Conservation (phyloP, 75 land plant genomes). For the Pinus tabuliformis region DNA sequence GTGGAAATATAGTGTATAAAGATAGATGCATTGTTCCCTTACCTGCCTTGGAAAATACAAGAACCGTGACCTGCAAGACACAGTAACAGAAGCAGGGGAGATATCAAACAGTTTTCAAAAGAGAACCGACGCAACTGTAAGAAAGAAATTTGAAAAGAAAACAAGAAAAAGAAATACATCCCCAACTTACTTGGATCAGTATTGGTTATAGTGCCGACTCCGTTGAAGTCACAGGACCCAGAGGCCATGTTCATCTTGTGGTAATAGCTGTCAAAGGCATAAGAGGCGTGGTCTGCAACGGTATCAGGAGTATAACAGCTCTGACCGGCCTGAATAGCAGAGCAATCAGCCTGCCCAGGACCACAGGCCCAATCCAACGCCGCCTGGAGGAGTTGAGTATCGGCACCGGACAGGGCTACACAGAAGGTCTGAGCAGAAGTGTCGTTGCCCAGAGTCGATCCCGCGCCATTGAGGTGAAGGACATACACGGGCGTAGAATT, state of each 20-base stretch:
- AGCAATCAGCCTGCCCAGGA: slow-evolving; percentile 63
- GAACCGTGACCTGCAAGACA: slow-evolving; percentile 37
- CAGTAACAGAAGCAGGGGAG: not conserved
- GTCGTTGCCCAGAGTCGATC: slow-evolving; percentile 13
- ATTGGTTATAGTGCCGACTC: slow-evolving; percentile 44
- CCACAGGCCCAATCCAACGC: slow-evolving; percentile 90
- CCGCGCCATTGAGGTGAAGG: slow-evolving; percentile 19
- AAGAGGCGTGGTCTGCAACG: slow-evolving; percentile 63
- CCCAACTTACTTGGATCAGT: slow-evolving; percentile 73
- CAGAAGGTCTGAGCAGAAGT: slow-evolving; percentile 62
- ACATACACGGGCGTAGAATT: slow-evolving; percentile 57
- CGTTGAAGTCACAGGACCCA: slow-evolving; percentile 65
- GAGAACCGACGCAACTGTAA: no score
- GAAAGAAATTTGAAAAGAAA: no score
- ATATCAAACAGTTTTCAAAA: no score
- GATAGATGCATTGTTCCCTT: no score
- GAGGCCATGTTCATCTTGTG: slow-evolving; percentile 41
- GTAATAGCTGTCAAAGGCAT: slow-evolving; percentile 82
- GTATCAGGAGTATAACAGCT: slow-evolving; percentile 62
- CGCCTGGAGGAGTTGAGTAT: slow-evolving; percentile 36
- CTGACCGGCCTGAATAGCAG: slow-evolving; percentile 59
- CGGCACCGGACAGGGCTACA: slow-evolving; percentile 55
- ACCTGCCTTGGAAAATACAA: slow-evolving; percentile 31
- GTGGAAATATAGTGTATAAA: no score
- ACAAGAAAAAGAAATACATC: no score